Evolutionary conservation across 345 rosid genomes (phyloP).

Genomic region (Luvunga scandens): DNA sequence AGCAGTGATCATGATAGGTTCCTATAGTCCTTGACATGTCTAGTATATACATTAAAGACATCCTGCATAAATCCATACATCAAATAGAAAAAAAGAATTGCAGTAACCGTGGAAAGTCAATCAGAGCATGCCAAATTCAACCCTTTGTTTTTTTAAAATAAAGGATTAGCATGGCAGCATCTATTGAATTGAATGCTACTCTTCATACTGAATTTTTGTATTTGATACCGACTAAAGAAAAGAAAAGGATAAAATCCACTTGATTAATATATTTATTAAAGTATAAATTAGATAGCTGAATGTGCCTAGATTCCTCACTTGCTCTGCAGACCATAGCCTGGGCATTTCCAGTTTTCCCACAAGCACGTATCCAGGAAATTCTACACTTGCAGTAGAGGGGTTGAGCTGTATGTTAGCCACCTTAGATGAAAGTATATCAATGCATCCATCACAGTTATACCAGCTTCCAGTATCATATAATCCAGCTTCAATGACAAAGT

Average conservation of each 20-base stretch:
- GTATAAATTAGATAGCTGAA: slow-evolving; percentile 1
- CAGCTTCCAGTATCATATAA: slow-evolving; percentile 71
- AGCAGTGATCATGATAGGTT: neutral
- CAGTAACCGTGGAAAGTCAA: too few relatives aligned
- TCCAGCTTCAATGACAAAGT: slow-evolving; percentile 73
- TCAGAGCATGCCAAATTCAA: neutral
- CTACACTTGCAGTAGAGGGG: slow-evolving; percentile 39
- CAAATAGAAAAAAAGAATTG: too few relatives aligned
- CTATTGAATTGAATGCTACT: neutral
- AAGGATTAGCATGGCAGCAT: neutral
- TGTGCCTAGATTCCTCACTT: slow-evolving; percentile 46
- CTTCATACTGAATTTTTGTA: neutral
- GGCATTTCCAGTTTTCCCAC: slow-evolving; percentile 74
- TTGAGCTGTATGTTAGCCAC: slow-evolving; percentile 57
- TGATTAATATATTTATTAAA: neutral
- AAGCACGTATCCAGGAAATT: slow-evolving; percentile 73
- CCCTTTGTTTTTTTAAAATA: neutral
- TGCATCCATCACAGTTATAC: slow-evolving; percentile 40
- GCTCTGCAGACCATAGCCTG: slow-evolving; percentile 94
- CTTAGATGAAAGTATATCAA: slow-evolving; percentile 50
- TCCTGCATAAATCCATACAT: neutral
- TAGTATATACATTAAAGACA: neutral
- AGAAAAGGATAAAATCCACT: neutral
- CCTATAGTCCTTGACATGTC: neutral
- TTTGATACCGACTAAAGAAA: neutral